Conservation (phyloP, 1,139 yeast species). For the Dujonia santamariae region DNA sequence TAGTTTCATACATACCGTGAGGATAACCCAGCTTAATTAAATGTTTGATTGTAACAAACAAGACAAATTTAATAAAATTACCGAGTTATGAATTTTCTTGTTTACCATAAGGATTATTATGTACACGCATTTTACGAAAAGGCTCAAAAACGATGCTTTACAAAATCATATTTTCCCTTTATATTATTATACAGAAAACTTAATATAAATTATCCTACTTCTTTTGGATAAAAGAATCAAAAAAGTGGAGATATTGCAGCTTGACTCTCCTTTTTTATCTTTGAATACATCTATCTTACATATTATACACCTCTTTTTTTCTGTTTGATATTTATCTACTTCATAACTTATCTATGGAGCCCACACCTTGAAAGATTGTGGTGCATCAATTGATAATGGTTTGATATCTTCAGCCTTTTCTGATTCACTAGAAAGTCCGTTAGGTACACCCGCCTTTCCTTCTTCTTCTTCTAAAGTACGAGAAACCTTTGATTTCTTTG, state of each 20-base stretch:
- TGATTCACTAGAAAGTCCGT: conserved; percentile 15
- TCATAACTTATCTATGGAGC: conserved; percentile 46
- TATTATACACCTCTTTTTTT: not conserved
- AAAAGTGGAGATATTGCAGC: no score
- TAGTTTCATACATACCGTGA: conserved; percentile 5
- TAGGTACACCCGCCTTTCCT: not conserved
- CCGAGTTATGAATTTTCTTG: no score
- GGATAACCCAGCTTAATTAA: no score
- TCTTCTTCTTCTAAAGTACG: no score
- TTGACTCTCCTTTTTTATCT: no score
- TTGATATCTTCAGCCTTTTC: conserved; percentile 41
- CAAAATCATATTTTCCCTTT: not conserved
- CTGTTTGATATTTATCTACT: not conserved
- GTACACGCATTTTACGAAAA: not conserved
- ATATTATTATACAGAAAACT: no score
- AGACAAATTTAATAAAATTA: no score
- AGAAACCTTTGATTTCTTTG: conserved; percentile 14
- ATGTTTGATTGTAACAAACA: no score
- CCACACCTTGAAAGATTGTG: conserved; percentile 89
- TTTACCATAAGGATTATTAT: no score
- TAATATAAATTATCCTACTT: no score
- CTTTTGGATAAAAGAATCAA: no score
- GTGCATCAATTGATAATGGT: conserved; percentile 79
- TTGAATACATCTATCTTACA: conserved; percentile 1
- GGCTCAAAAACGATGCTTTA: not conserved